phyloP scores from a whole-genome alignment of 1,139 yeast genomes.

The Suhomyces bribrorum region DNA sequence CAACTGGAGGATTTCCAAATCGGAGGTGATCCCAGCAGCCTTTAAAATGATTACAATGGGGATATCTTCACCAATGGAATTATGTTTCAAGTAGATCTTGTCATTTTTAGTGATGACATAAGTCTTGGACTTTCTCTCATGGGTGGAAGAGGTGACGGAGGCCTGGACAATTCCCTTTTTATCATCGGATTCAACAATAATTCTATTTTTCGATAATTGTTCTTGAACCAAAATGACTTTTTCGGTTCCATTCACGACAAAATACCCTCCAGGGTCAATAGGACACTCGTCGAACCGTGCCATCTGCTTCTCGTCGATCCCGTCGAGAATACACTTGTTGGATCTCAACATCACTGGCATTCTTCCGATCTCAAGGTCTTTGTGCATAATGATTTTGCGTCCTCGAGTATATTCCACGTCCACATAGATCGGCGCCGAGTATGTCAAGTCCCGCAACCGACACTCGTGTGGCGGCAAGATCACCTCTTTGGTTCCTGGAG shows the following conservation, averaged over 20 bases:
- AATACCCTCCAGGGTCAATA: slow-evolving; percentile 97
- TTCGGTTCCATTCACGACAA: slow-evolving; percentile 96
- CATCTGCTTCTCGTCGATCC: slow-evolving; percentile 79
- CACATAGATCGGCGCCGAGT: slow-evolving; percentile 94
- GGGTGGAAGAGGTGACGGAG: slow-evolving; percentile 95
- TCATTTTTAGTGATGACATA: slow-evolving; percentile 91
- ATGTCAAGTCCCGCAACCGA: slow-evolving; percentile 89
- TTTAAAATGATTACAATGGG: slow-evolving; percentile 92
- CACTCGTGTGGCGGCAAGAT: slow-evolving; percentile 94
- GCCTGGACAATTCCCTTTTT: slow-evolving; percentile 95
- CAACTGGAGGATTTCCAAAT: slow-evolving; percentile 87
- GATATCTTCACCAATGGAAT: slow-evolving; percentile 90
- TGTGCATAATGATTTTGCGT: slow-evolving; percentile 82
- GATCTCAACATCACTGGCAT: slow-evolving; percentile 98
- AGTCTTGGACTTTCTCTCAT: slow-evolving; percentile 95
- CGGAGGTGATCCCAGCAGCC: slow-evolving; percentile 94
- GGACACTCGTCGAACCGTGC: slow-evolving; percentile 93
- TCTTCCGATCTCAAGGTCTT: slow-evolving; percentile 91
- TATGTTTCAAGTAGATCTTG: slow-evolving; percentile 87
- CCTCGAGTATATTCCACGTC: slow-evolving; percentile 98
- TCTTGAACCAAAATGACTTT: slow-evolving; percentile 96
- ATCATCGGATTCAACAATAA: slow-evolving; percentile 95
- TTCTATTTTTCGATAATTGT: slow-evolving; percentile 94
- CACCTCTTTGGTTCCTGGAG: slow-evolving; percentile 57
- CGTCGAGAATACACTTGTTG: slow-evolving; percentile 83